Conservation (phyloP, 139 green algal species). For the Chlorella sp. region DNA sequence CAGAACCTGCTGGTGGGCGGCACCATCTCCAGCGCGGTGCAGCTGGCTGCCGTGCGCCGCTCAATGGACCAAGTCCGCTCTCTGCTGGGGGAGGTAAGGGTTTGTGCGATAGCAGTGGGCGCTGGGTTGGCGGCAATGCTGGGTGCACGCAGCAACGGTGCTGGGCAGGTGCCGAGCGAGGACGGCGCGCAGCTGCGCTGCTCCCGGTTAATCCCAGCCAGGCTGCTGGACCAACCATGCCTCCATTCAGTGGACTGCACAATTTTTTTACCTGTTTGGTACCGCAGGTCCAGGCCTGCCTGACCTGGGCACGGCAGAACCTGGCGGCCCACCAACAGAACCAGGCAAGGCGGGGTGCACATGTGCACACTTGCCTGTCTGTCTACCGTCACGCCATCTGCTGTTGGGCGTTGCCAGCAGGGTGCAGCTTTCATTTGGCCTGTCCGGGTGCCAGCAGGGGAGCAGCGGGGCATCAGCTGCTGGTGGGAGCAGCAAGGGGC, state of each 20-base stretch:
- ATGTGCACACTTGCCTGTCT: too few species aligned
- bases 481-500: too few species aligned
- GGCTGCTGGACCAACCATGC: too few species aligned
- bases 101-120: not conserved
- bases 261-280: too few species aligned
- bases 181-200: too few species aligned
- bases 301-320: conserved; percentile 10
- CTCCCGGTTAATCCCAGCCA: too few species aligned
- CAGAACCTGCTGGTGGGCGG: conserved; percentile 22
- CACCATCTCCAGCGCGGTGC: not conserved
- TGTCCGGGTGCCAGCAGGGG: not conserved
- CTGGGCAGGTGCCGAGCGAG: too few species aligned
- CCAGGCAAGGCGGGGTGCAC: not conserved
- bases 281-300: conserved; percentile 20
- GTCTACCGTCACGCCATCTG: not conserved
- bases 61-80: conserved; percentile 6
- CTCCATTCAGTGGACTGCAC: too few species aligned
- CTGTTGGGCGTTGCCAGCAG: not conserved
- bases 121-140: too few species aligned
- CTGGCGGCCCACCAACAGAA: conserved; percentile 17
- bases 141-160: not conserved
- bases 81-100: not conserved
- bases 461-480: not conserved
- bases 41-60: conserved; percentile 19
- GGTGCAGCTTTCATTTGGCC: not conserved